These are phyloP conservation scores for Suhomyces kunorum DNA, from an alignment of 1,139 yeast genomes.

Conservation along the genomic window DNA sequence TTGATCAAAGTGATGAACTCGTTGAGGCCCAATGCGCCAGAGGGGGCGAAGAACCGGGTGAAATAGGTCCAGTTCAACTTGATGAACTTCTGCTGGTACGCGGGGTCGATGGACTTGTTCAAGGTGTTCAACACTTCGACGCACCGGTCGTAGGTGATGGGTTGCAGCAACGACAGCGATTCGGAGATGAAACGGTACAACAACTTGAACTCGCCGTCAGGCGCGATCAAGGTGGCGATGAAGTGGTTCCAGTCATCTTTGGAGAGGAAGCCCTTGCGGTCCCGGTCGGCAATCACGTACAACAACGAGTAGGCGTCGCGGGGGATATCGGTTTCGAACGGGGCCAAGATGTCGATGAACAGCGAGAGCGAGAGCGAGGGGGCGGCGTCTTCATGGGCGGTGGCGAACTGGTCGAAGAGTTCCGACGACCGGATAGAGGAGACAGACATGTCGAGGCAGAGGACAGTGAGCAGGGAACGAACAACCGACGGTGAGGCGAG, in stretches of 20 bases:
- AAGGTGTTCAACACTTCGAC: conserved; percentile 38
- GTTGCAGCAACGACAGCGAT: conserved; percentile 9
- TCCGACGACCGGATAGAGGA: conserved; percentile 21
- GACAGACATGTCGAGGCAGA: conserved; percentile 7
- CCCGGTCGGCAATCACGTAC: conserved; percentile 64
- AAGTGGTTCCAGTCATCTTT: conserved; percentile 62
- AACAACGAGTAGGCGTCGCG: conserved; percentile 48
- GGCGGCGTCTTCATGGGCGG: conserved; percentile 19
- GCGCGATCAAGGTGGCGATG: conserved; percentile 53
- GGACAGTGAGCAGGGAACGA: too few species aligned
- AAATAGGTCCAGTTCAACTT: conserved; percentile 51
- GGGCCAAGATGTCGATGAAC: conserved; percentile 44
- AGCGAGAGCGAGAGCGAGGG: conserved; percentile 36
- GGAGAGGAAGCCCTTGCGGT: conserved; percentile 61
- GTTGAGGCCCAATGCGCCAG: conserved; percentile 39
- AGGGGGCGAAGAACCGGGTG: conserved; percentile 44
- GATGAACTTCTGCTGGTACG: conserved; percentile 43
- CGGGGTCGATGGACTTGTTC: conserved; percentile 45
- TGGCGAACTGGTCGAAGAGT: conserved; percentile 44
- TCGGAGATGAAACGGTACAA: conserved; percentile 30
- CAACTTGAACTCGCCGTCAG: conserved; percentile 60
- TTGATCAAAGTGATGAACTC: conserved; percentile 47
- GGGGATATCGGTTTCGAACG: conserved; percentile 46
- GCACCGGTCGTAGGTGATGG: conserved; percentile 39
- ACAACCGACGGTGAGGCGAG: conserved; percentile 1